Evolutionary conservation across 179 eudicot genomes (phyloP), one percentile per base, ranked within the genome.

Genomic region (Patellifolia procumbens): DNA sequence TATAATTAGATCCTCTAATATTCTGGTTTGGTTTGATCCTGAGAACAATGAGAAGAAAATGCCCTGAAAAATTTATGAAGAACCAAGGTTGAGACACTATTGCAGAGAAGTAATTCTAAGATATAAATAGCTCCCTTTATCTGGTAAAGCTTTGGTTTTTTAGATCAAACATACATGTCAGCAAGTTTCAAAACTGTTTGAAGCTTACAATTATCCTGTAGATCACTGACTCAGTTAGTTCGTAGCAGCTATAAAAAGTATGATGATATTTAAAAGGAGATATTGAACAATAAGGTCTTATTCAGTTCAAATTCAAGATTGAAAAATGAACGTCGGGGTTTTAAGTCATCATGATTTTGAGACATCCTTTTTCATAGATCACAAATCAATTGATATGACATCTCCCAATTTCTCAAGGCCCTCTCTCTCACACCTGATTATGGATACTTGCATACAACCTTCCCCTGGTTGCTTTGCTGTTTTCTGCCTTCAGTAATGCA

Each of bases 111-210:
- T 3, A 37, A 37, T 43, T 5, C 64, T 39, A n/a, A 34, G 17
- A 59, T 42, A 1, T 32, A 59, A 8, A 59, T 28, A 26, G 6
- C 28, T 35, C 37, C 46, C 37, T 29, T 35, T 39, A n/a, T 24
- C 22, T 16, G 13, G n/a, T 39, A 72, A 39, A 56, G 74, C 74
- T 70, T 70, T 51, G 0, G 17, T 39, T 58, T 31, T 22, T 63
- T n/a, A 39, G 42, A 62, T n/a, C n/a, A n/a, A n/a, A n/a, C n/a
- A n/a, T n/a, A 7, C 17, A 37, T 20, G 12, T n/a, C 51, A n/a
- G 10, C 49, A 65, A 65, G 29, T 35, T 39, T 65, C 12, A 19
- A 22, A 4, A 34, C 8, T 10, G 22, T 64, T 34, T 34, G 12
- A 12, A 34, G 34, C 68, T 37, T 24, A 65, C 29, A 35, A 65